Percentiles rank a stretch among this genome's conserved stretches.
Evolutionary conservation across 208 protist species (phyloP).

Genomic region (Naegleria lovaniensis): DNA sequence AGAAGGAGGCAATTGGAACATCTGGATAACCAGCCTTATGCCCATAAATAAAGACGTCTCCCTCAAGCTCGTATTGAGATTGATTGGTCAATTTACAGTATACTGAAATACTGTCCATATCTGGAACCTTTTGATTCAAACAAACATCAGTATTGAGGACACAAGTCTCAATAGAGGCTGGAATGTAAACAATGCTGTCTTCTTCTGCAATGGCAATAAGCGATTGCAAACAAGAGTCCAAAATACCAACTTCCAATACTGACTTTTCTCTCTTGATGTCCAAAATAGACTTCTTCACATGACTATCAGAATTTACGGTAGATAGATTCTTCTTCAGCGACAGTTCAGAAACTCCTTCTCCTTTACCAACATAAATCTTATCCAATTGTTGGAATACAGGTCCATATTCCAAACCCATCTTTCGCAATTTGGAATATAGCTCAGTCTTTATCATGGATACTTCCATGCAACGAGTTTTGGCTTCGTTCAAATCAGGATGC

Average conservation of each 20-base stretch:
- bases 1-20: background rate
- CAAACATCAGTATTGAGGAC: background rate
- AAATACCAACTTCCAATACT: conserved; percentile 7
- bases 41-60: background rate
- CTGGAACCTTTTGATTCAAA: background rate
- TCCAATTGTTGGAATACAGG: conserved; percentile 1
- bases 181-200: background rate
- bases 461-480: background rate
- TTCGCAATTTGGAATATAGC: background rate
- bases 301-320: background rate
- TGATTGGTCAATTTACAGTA: background rate
- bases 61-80: background rate
- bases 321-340: background rate
- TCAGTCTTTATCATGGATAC: background rate
- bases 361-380: background rate
- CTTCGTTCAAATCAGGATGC: background rate
- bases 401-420: background rate
- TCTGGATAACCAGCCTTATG: background rate
- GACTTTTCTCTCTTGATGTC: background rate
- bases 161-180: background rate
- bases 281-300: background rate
- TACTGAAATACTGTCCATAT: background rate
- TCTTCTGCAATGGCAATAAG: background rate
- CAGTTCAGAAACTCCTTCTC: background rate
- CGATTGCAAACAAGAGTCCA: background rate